Conservation (phyloP, 2,329 filamentous ascomycete species). For the Drechslerella dactyloides region DNA sequence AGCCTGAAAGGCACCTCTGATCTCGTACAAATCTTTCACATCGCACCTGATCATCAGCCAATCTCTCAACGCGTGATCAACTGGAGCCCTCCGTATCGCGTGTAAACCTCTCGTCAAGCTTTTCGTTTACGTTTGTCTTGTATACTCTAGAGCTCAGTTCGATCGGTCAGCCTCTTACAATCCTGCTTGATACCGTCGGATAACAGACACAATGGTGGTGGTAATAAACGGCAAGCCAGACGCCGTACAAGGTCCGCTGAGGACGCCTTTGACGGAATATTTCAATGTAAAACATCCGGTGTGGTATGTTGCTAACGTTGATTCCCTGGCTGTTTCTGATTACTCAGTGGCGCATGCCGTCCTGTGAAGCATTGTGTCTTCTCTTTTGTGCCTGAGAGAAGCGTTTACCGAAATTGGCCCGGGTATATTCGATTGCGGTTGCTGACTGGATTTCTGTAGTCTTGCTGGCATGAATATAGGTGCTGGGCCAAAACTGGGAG, state of each 20-base stretch:
- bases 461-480: constrained; percentile 47
- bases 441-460: constrained; percentile 10
- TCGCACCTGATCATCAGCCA: no score
- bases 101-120: no score
- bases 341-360: not conserved
- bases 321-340: not conserved
- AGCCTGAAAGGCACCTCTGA: not conserved
- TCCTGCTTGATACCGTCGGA: no score
- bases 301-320: constrained; percentile 3
- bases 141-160: no score
- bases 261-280: constrained; percentile 77
- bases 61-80: no score
- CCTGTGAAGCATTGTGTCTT: no score
- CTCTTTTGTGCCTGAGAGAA: no score
- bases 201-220: constrained; percentile 45
- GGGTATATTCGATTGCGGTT: not conserved
- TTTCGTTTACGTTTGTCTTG: no score
- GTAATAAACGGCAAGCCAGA: constrained; percentile 21
- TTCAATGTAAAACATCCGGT: constrained; percentile 86
- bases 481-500: constrained; percentile 35
- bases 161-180: no score
- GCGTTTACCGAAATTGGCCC: no score
- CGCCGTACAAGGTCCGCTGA: constrained; percentile 59
- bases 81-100: no score
- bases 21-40: no score